These are phyloP conservation scores for Hawksworthiomyces lignivorus DNA, from an alignment of 2,329 filamentous ascomycete species.

Conservation along the genomic window DNA sequence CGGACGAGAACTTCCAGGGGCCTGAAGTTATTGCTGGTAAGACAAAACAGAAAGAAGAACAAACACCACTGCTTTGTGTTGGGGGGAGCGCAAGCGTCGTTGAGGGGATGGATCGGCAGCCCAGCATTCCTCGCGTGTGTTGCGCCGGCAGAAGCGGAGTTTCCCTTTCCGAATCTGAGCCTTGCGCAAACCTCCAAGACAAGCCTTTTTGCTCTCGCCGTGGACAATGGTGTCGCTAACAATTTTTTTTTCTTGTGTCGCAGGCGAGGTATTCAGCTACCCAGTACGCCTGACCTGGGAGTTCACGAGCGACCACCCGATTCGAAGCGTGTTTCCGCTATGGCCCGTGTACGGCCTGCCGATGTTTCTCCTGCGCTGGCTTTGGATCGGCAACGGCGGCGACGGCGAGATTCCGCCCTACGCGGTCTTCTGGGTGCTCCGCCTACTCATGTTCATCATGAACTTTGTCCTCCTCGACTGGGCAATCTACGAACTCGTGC, in stretches of 20 bases:
- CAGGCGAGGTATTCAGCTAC: conserved; percentile 89
- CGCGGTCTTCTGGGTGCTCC: conserved; percentile 80
- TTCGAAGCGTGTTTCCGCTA: conserved; percentile 93
- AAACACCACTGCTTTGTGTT: no score
- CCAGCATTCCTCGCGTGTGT: no score
- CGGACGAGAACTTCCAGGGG: conserved; percentile 98
- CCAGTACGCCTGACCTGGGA: conserved; percentile 91
- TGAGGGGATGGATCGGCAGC: no score
- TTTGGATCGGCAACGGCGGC: conserved; percentile 77
- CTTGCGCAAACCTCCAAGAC: not conserved
- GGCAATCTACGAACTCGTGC: conserved; percentile 87
- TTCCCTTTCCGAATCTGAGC: not conserved
- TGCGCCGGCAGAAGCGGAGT: no score
- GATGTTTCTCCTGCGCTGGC: conserved; percentile 86
- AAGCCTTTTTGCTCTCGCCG: no score
- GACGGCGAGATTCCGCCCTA: conserved; percentile 74
- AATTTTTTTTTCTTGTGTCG: conserved; percentile 6
- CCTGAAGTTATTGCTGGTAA: conserved; percentile 94
- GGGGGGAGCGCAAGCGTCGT: no score
- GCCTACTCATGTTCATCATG: conserved; percentile 84
- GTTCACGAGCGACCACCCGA: conserved; percentile 79
- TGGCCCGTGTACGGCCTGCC: conserved; percentile 93
- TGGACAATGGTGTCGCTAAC: no score
- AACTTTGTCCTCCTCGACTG: conserved; percentile 98
- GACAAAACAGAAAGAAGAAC: conserved; percentile 24